Base-by-base conservation (phyloP, 129 eudicot species). In the Mikania micrantha region DNA sequence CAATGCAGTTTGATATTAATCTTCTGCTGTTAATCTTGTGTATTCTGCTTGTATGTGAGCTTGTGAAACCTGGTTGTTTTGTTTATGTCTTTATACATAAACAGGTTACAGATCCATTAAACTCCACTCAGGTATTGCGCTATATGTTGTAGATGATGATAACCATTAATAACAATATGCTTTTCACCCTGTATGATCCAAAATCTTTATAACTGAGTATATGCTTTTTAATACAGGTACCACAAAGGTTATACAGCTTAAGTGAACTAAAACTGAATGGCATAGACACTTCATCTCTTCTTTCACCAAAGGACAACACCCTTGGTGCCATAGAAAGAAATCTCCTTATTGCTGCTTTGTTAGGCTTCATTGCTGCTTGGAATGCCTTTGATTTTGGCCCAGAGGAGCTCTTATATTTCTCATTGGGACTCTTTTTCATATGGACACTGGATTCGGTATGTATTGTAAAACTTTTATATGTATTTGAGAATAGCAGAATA, bases 211-310 rank as follows among this genome's bases (percentile, higher is more conserved):
- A 73, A 72, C 25, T 66, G 60, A 48, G 64, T 65, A 41, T 72
- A 72, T 65, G 48, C 25, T 20, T 49, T 50, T 54, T 54, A 27
- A 59, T 77, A 83, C 88, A 93, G 98, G 88, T 88, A 66, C 96
- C 98, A 12, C 95, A 89, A 79, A 86, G 96, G 76, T 81, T 86
- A 45, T 93, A 93, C 82, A 84, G 80, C 61, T 69, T 88, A 75
- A 85, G 81, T 70, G 98, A 93, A 69, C 74, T 92, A 61, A 86
- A 84, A 77, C 76, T 93, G 50, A 93, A 93, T 61, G 92, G 98
- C 10, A 88, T 88, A 27, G 95, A 88, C 64, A 41, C 92, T 69
- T 54, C 90, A 42, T 81, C 83, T 48, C 88, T 93, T 24, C 81
- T 93, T 40, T 70, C 98, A 31, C 98, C 96, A 5, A 84, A 78